A percentile compares a stretch with the other conserved stretches of the same genome.
These are phyloP conservation scores for Lycium ferocissimum DNA, from an alignment of 257 asterid species.

Conservation along the genomic window DNA sequence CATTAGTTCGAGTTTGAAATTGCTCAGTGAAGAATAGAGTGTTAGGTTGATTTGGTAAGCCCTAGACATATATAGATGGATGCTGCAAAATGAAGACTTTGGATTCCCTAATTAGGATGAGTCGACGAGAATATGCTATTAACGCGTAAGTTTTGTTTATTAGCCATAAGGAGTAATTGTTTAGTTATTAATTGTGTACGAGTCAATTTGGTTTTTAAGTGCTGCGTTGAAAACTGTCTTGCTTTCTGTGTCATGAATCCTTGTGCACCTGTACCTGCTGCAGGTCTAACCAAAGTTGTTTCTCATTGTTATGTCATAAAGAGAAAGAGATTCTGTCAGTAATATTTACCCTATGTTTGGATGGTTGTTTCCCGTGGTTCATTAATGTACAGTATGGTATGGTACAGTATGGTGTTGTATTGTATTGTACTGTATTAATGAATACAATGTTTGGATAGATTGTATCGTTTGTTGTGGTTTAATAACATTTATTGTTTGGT, in stretches of 20 bases:
- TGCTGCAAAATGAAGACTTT: neutral
- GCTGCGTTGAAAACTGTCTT: neutral
- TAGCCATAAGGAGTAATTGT: neutral
- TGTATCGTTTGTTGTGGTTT: too few relatives aligned
- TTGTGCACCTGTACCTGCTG: neutral
- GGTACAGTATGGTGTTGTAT: too few relatives aligned
- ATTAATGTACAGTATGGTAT: too few relatives aligned
- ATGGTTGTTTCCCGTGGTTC: too few relatives aligned
- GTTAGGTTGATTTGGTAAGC: neutral
- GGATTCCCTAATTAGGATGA: neutral
- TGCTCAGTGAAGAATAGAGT: neutral
- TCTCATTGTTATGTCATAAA: neutral
- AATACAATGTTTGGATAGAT: too few relatives aligned
- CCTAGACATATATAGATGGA: neutral
- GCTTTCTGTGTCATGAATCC: neutral
- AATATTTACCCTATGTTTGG: too few relatives aligned
- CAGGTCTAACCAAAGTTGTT: neutral
- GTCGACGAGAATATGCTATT: neutral
- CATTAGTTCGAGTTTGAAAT: conserved; percentile 13
- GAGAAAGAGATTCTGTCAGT: neutral
- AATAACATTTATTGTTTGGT: too few relatives aligned
- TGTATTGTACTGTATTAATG: too few relatives aligned
- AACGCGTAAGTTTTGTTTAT: neutral
- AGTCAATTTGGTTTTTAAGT: neutral
- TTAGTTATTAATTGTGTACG: neutral